phyloP scores from a whole-genome alignment of 805 yeast species.

The Sugiyamaella mastotermitis region DNA sequence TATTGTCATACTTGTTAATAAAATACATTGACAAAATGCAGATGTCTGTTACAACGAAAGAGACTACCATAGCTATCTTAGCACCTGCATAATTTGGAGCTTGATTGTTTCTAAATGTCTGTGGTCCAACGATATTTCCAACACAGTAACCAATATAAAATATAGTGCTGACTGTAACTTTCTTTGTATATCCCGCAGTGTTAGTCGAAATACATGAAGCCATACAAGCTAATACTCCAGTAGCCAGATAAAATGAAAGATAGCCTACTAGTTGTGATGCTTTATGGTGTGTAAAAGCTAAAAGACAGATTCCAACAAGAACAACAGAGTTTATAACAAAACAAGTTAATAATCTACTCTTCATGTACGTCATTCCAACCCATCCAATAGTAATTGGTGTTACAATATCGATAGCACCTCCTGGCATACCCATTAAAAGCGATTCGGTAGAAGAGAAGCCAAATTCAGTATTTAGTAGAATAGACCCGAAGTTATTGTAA shows the following conservation, averaged over 20 bases:
- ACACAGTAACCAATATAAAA: constrained; percentile 60
- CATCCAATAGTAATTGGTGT: constrained; percentile 5
- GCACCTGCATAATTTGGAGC: constrained; percentile 54
- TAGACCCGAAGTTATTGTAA: constrained; percentile 41
- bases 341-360: too few species aligned
- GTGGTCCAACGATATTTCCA: constrained; percentile 70
- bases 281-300: constrained; percentile 12
- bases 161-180: constrained; percentile 52
- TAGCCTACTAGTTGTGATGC: constrained; percentile 16
- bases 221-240: constrained; percentile 11
- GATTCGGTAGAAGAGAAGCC: constrained; percentile 10
- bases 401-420: constrained; percentile 13
- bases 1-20: constrained; percentile 38
- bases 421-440: constrained; percentile 13
- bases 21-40: constrained; percentile 30
- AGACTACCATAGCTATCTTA: constrained; percentile 49
- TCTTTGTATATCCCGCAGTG: constrained; percentile 72
- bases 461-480: constrained; percentile 24
- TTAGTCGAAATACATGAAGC: constrained; percentile 31
- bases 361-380: too few species aligned
- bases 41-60: constrained; percentile 39
- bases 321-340: too few species aligned
- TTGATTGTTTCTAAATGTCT: constrained; percentile 51
- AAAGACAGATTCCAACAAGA: constrained; percentile 6
- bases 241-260: constrained; percentile 8